Conservation (phyloP, 768 basidiomycete species). For the Cystoderma amianthinum region DNA sequence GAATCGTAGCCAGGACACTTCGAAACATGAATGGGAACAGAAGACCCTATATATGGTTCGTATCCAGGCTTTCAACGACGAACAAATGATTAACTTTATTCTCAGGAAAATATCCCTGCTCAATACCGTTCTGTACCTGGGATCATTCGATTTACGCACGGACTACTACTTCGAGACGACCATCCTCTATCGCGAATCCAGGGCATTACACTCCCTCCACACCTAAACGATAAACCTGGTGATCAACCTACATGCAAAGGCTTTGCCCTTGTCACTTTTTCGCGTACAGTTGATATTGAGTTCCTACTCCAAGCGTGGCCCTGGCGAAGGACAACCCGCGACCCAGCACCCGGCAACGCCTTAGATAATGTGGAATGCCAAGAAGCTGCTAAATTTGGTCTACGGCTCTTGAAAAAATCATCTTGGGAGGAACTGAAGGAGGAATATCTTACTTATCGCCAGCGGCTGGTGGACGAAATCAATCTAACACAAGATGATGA, state of each 20-base stretch:
- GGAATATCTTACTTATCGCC: slow-evolving; percentile 64
- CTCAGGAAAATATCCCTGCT: slow-evolving; percentile 65
- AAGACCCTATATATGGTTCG: slow-evolving; percentile 65
- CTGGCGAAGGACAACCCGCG: slow-evolving; percentile 35
- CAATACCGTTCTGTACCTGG: slow-evolving; percentile 43
- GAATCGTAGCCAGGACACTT: slow-evolving; percentile 12
- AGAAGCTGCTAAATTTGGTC: slow-evolving; percentile 52
- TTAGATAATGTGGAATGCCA: slow-evolving; percentile 4
- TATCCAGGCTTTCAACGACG: too few relatives aligned
- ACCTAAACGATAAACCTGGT: slow-evolving; percentile 54
- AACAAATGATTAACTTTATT: background rate
- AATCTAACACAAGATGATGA: slow-evolving; percentile 22
- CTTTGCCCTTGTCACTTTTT: slow-evolving; percentile 65
- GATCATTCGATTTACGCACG: slow-evolving; percentile 36
- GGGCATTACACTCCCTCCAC: slow-evolving; percentile 48
- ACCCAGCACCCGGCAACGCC: background rate
- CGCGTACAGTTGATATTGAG: slow-evolving; percentile 27
- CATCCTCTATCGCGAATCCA: slow-evolving; percentile 31
- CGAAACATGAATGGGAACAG: slow-evolving; percentile 50
- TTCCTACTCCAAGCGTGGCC: slow-evolving; percentile 48
- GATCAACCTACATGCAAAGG: slow-evolving; percentile 60
- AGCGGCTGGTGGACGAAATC: slow-evolving; percentile 42
- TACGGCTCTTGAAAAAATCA: slow-evolving; percentile 48
- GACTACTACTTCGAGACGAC: slow-evolving; percentile 20
- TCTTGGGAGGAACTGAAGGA: slow-evolving; percentile 60